Conservation (phyloP, 2,329 filamentous ascomycete species). For the Aspergillus hiratsukae region DNA sequence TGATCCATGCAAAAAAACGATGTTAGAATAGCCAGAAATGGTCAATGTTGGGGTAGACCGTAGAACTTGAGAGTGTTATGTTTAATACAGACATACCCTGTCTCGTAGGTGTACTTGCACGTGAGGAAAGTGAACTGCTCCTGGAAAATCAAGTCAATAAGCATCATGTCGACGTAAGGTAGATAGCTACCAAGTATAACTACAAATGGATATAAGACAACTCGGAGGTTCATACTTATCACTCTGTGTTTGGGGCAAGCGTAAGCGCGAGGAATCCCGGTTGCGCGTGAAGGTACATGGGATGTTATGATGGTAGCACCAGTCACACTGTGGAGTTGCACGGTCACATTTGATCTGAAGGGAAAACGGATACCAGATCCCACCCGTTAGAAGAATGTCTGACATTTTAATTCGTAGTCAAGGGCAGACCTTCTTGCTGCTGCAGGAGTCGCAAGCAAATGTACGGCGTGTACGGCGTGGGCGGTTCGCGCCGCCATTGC, state of each 20-base stretch:
- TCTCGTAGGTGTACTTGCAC: not conserved
- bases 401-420: not conserved
- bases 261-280: not conserved
- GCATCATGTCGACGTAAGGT: not conserved
- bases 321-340: conserved; percentile 7
- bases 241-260: not conserved
- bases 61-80: too few relatives aligned
- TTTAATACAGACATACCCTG: not conserved
- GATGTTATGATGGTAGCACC: conserved; percentile 9
- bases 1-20: not conserved
- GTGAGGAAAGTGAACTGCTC: not conserved
- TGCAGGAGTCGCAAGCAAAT: conserved; percentile 5
- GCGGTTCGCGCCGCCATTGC: not conserved
- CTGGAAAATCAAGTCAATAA: not conserved
- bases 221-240: not conserved
- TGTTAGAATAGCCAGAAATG: not conserved
- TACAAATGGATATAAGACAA: not conserved
- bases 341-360: conserved; percentile 9
- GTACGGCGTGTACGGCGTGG: conserved; percentile 1
- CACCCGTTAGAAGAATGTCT: not conserved
- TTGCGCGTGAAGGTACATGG: conserved; percentile 6
- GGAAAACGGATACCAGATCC: not conserved
- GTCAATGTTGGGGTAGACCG: not conserved
- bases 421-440: conserved; percentile 4
- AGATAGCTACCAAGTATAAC: not conserved